Base-by-base conservation (phyloP, 2,329 filamentous ascomycete species). In the Teratosphaeria viscida region DNA sequence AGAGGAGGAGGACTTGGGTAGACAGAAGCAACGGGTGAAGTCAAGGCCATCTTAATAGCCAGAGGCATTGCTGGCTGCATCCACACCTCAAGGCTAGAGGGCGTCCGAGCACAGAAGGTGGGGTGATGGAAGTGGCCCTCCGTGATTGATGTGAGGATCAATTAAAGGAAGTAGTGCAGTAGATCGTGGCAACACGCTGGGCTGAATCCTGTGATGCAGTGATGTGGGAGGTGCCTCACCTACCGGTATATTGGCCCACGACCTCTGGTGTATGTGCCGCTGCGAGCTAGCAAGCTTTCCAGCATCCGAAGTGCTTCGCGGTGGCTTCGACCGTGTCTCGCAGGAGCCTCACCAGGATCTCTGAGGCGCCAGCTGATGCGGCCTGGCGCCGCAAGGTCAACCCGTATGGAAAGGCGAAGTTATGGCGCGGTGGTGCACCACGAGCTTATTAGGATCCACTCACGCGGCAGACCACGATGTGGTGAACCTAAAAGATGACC, bases 1-100 rank as follows among this genome's bases (percentile, higher is more conserved):
- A 63, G 60, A n/a, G 66, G 67, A 16, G 66, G 67, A 52, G 67
- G 66, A 57, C 63, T 67, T 61, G 69, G 66, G 57, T 68, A 66
- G 49, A 64, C 59, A 37, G 65, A 60, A 57, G 65, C 64, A 55
- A 37, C 34, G 54, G 65, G 60, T 19, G 64, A 32, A 34, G 61
- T 35, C 12, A 56, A 23, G 35, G 34, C 14, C 52, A 60, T 39
- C 16, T 55, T 53, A 43, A 34, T 55, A 59, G 39, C 35, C 32
- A 35, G n/a, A 49, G n/a, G 43, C 43, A 49, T 49, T 35, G 47
- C 34, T 52, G 23, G 56, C 49, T 53, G 56, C 39, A 16, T 47
- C 49, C 34, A 29, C 49, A 58, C 12, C 23, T 26, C 52, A 12
- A 58, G 14, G 6, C 23, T 26, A 57, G 23, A 58, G 14, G 23